A percentile compares a stretch with the other conserved stretches of the same genome.
These are phyloP conservation scores for Trametes meyenii DNA, from an alignment of 768 basidiomycete species.

Conservation along the genomic window DNA sequence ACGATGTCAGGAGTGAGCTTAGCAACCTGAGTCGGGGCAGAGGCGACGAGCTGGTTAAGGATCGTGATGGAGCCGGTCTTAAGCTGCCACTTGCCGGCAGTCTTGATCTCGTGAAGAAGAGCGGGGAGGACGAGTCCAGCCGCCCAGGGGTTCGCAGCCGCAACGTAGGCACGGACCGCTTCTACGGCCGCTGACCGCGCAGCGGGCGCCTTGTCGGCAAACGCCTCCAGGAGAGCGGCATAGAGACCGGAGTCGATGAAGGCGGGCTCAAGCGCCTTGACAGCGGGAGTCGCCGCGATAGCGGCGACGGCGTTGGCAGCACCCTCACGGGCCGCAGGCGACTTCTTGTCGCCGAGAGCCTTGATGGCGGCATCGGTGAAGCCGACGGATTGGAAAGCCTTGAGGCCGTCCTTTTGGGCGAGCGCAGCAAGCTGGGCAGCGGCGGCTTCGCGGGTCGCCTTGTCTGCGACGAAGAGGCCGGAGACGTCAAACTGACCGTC, in stretches of 20 bases:
- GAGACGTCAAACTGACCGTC: slow-evolving; percentile 71
- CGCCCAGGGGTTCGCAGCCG: slow-evolving; percentile 89
- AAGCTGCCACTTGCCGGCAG: slow-evolving; percentile 96
- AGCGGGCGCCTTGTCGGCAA: slow-evolving; percentile 93
- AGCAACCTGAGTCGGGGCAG: slow-evolving; percentile 81
- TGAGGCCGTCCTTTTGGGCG: slow-evolving; percentile 84
- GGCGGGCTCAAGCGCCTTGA: slow-evolving; percentile 84
- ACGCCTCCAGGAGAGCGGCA: slow-evolving; percentile 83
- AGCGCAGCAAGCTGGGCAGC: slow-evolving; percentile 69
- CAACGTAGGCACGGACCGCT: slow-evolving; percentile 75
- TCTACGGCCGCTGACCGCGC: slow-evolving; percentile 84
- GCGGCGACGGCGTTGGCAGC: slow-evolving; percentile 72
- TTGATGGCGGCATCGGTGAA: slow-evolving; percentile 77
- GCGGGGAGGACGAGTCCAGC: slow-evolving; percentile 79
- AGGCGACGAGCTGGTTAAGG: slow-evolving; percentile 84
- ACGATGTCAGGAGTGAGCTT: slow-evolving; percentile 94
- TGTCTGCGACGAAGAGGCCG: slow-evolving; percentile 83
- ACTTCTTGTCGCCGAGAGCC: slow-evolving; percentile 95
- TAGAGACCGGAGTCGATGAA: slow-evolving; percentile 89
- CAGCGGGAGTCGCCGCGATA: slow-evolving; percentile 67
- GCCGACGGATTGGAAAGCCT: slow-evolving; percentile 67
- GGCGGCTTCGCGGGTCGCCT: slow-evolving; percentile 74
- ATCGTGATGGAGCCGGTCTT: slow-evolving; percentile 85
- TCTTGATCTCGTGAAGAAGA: slow-evolving; percentile 91
- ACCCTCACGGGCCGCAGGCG: slow-evolving; percentile 86